Percentiles rank a stretch among this genome's conserved stretches.
These are phyloP conservation scores for Scheffersomyces cryptocercus DNA, from an alignment of 1,139 yeast species.

Conservation along the genomic window DNA sequence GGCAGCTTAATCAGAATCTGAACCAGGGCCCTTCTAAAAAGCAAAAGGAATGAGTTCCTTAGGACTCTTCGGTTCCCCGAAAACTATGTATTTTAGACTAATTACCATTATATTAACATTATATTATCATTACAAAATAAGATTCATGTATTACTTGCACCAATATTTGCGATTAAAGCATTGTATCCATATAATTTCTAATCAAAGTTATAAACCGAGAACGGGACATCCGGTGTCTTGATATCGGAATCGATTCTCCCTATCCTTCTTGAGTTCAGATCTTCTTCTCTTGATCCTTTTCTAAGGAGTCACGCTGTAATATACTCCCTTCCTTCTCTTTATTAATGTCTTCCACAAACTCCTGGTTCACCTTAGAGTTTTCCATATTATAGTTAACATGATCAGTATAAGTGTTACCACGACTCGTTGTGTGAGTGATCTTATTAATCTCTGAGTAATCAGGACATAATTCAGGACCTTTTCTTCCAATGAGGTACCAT, in stretches of 20 bases:
- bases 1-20: too few relatives aligned
- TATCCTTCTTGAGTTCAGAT: neutral
- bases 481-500: constrained; percentile 59
- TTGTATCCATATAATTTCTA: too few relatives aligned
- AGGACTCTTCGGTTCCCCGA: too few relatives aligned
- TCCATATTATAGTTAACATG: constrained; percentile 20
- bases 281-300: constrained; percentile 2
- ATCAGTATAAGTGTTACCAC: constrained; percentile 21
- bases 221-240: too few relatives aligned
- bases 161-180: too few relatives aligned
- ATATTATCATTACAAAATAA: too few relatives aligned
- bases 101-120: too few relatives aligned
- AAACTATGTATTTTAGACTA: too few relatives aligned
- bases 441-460: constrained; percentile 50
- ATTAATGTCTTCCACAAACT: constrained; percentile 11
- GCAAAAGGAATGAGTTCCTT: neutral
- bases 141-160: too few relatives aligned
- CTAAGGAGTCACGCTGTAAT: neutral
- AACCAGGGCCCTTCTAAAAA: neutral
- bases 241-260: too few relatives aligned
- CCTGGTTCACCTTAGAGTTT: constrained; percentile 11
- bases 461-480: constrained; percentile 52
- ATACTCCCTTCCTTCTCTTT: neutral
- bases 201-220: too few relatives aligned
- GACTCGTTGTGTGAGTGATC: constrained; percentile 18